Evolutionary conservation across 805 yeast genomes (phyloP).

Genomic region (Candida taoyuanica): DNA sequence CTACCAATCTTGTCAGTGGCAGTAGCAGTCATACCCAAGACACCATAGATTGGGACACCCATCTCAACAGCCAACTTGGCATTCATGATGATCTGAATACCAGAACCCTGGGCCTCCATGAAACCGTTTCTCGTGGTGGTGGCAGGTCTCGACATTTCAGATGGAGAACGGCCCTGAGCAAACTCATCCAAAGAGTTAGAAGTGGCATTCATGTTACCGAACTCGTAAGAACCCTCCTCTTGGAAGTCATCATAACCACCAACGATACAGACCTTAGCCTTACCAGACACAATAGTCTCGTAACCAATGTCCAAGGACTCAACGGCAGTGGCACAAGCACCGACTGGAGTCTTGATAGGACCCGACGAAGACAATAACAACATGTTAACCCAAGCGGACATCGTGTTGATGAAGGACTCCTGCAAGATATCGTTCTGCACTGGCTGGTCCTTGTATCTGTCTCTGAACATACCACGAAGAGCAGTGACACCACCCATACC

Average conservation of each 20-base stretch:
- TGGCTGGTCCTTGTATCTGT: conserved; percentile 87
- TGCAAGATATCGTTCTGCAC: conserved; percentile 96
- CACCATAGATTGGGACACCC: conserved; percentile 99
- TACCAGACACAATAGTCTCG: conserved; percentile 88
- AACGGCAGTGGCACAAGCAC: conserved; percentile 99
- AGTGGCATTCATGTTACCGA: conserved; percentile 98
- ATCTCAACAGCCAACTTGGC: conserved; percentile 90
- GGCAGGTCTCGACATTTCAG: conserved; percentile 98
- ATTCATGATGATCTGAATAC: conserved; percentile 94
- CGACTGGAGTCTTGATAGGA: conserved; percentile 98
- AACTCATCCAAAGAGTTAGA: conserved; percentile 84
- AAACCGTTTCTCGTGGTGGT: conserved; percentile 95
- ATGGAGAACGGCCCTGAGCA: conserved; percentile 95
- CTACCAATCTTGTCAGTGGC: conserved; percentile 98
- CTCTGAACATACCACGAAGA: conserved; percentile 95
- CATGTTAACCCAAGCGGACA: conserved; percentile 99
- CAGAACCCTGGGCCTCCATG: conserved; percentile 99
- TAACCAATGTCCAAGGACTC: conserved; percentile 96
- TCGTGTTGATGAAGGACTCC: conserved; percentile 97
- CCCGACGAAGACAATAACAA: conserved; percentile 94
- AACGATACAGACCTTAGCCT: conserved; percentile 93
- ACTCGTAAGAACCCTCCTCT: conserved; percentile 97
- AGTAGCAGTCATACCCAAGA: conserved; percentile 90
- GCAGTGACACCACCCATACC: conserved; percentile 99
- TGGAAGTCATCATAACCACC: conserved; percentile 99